These are phyloP conservation scores for Penicillium griseofulvum DNA, from an alignment of 2,329 filamentous ascomycete genomes.

Conservation along the genomic window DNA sequence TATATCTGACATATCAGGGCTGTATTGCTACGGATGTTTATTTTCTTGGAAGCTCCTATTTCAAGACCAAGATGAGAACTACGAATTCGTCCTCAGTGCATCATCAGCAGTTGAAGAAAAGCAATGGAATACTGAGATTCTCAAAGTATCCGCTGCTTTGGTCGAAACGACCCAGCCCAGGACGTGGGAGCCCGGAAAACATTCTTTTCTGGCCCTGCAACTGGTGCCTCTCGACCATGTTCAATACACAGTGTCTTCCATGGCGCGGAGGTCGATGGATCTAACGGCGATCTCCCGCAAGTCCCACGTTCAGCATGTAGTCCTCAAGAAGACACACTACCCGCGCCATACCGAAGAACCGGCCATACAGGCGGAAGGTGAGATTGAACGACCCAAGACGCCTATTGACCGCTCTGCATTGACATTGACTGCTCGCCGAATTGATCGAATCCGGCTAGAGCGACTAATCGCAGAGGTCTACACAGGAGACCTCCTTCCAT, in stretches of 20 bases:
- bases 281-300: constrained; percentile 72
- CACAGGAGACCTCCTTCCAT: constrained; percentile 76
- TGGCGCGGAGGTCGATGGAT: constrained; percentile 63
- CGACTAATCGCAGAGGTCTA: constrained; percentile 73
- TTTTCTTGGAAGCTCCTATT: constrained; percentile 93
- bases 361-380: constrained; percentile 44
- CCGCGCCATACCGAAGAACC: constrained; percentile 56
- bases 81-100: constrained; percentile 82
- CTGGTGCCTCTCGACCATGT: constrained; percentile 73
- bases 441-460: constrained; percentile 76
- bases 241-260: constrained; percentile 67
- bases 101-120: constrained; percentile 77
- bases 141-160: constrained; percentile 51
- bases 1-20: constrained; percentile 51
- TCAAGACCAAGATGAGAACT: constrained; percentile 70
- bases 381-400: constrained; percentile 76
- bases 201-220: constrained; percentile 57
- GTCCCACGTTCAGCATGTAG: constrained; percentile 68
- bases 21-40: constrained; percentile 82
- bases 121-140: constrained; percentile 72
- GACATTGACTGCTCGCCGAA: constrained; percentile 69
- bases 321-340: constrained; percentile 80
- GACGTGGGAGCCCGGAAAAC: constrained; percentile 26
- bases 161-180: constrained; percentile 51
- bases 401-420: constrained; percentile 67